Evolutionary conservation across 2,329 filamentous ascomycete species (phyloP).

Genomic region (Fusarium sp.): DNA sequence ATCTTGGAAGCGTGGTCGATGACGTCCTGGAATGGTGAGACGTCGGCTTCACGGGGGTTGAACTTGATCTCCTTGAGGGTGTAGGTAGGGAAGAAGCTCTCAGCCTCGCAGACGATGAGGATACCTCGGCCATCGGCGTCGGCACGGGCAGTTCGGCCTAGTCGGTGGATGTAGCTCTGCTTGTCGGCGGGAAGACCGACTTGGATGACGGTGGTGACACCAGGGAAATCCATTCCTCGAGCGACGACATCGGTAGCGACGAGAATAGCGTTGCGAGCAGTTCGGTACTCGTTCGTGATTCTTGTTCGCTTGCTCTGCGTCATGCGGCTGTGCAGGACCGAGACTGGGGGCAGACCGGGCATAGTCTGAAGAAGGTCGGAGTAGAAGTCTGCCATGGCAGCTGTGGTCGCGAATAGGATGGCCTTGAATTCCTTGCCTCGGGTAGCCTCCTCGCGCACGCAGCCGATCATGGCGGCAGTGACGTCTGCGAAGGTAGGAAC

Average conservation of each 20-base stretch:
- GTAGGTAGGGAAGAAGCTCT: constrained; percentile 62
- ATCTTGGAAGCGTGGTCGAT: constrained; percentile 54
- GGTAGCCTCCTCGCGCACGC: constrained; percentile 60
- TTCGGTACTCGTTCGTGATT: constrained; percentile 73
- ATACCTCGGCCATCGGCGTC: constrained; percentile 72
- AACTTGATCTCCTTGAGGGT: constrained; percentile 67
- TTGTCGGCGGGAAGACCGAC: constrained; percentile 68
- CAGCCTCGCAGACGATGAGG: constrained; percentile 65
- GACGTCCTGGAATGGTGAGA: constrained; percentile 57
- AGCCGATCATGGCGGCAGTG: constrained; percentile 66
- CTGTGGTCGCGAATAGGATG: constrained; percentile 80
- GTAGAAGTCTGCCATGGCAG: constrained; percentile 64
- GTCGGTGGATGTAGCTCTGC: constrained; percentile 74
- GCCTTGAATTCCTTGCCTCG: constrained; percentile 75
- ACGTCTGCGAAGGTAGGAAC: constrained; percentile 79
- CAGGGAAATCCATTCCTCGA: constrained; percentile 78
- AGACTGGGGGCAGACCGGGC: constrained; percentile 56
- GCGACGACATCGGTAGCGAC: constrained; percentile 78
- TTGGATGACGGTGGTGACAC: constrained; percentile 75
- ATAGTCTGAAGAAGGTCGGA: constrained; percentile 56
- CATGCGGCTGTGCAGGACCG: constrained; percentile 63
- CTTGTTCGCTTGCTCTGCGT: constrained; percentile 61
- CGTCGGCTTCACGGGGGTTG: constrained; percentile 56
- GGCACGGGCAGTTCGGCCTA: constrained; percentile 75
- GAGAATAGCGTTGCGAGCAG: constrained; percentile 62